Evolutionary conservation across 805 yeast species (phyloP).

Genomic region (Cyberlindnera misumaiensis): DNA sequence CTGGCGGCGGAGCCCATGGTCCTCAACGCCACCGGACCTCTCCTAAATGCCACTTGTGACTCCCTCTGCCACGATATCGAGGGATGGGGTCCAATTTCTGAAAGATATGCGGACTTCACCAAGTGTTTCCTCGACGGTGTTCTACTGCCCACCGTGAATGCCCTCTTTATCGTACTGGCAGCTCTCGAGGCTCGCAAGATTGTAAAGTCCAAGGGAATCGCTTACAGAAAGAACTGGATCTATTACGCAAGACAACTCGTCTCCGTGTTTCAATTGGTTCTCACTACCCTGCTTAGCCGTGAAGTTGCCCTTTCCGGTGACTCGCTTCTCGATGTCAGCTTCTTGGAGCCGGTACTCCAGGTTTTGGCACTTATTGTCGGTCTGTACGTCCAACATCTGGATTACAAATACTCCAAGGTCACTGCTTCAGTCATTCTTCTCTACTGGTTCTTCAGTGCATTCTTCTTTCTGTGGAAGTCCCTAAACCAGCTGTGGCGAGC

Average conservation of each 20-base stretch:
- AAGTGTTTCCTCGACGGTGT: conserved; percentile 55
- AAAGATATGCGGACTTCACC: conserved; percentile 45
- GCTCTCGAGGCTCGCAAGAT: conserved; percentile 26
- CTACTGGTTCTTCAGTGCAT: conserved; percentile 61
- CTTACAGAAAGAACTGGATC: conserved; percentile 33
- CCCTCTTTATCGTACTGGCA: conserved; percentile 39
- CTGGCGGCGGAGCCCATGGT: not conserved
- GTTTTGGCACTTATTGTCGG: conserved; percentile 44
- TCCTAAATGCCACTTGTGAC: conserved; percentile 6
- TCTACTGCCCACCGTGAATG: conserved; percentile 34
- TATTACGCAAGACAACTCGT: conserved; percentile 28
- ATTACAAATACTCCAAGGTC: conserved; percentile 56
- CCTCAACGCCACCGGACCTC: not conserved
- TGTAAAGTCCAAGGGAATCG: conserved; percentile 19
- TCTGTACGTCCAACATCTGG: conserved; percentile 56
- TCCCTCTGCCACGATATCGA: conserved; percentile 25
- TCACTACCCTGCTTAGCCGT: conserved; percentile 17
- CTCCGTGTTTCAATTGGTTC: conserved; percentile 26
- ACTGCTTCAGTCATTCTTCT: conserved; percentile 64
- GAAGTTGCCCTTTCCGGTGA: conserved; percentile 8
- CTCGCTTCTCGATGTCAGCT: conserved; percentile 20
- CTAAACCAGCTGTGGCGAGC: conserved; percentile 31
- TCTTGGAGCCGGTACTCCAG: conserved; percentile 32
- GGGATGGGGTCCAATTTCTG: conserved; percentile 38
- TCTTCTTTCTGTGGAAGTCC: conserved; percentile 42